Base-by-base conservation (phyloP, 768 basidiomycete species). In the Dacryopinax primogenitus region DNA sequence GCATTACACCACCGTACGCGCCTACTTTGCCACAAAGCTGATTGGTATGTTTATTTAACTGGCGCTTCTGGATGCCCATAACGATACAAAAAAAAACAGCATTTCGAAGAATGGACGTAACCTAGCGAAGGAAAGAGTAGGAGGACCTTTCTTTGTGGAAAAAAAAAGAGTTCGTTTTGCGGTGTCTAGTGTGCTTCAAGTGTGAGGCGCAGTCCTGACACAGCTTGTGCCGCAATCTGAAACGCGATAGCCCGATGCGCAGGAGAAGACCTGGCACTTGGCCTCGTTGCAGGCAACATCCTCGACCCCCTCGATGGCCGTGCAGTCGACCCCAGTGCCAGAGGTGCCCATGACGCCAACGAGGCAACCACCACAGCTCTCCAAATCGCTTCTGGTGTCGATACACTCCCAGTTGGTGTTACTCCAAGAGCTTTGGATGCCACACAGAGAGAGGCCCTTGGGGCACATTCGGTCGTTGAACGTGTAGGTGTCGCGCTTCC, bases 281-380 rank as follows among this genome's bases (percentile, higher is more conserved):
- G 68, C 67, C n/a, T 51, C 35, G 62, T 64, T 35, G 47, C 73
- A 74, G 7, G 67, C 63, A n/a, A 72, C 68, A 23, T 41, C 45
- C 45, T 67, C 63, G 37, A 69, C 68, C 63, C 71, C 68, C 13
- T 66, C 41, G 13, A 72, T 23, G 13, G 68, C 45, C 7, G 72
- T 72, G 64, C 73, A 74, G 67, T 74, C 73, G 11, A 63, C 62
- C 13, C 72, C 72, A 0, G 16, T 39, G 44, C 47, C 45, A 2
- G 62, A 28, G 3, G 62, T 35, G 32, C 62, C 63, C 33, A 61
- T 64, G 26, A 58, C 47, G 30, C 63, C 66, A 0, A 64, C 66
- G 37, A 67, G 44, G 62, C 73, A 74, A 13, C 73, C 73, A 9
- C 73, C 73, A 63, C 72, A 74, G 32, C 70, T 71, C 47, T 71